These are phyloP conservation scores for Sugiyamaella qingdaonensis DNA, from an alignment of 805 yeast genomes.

Conservation along the genomic window DNA sequence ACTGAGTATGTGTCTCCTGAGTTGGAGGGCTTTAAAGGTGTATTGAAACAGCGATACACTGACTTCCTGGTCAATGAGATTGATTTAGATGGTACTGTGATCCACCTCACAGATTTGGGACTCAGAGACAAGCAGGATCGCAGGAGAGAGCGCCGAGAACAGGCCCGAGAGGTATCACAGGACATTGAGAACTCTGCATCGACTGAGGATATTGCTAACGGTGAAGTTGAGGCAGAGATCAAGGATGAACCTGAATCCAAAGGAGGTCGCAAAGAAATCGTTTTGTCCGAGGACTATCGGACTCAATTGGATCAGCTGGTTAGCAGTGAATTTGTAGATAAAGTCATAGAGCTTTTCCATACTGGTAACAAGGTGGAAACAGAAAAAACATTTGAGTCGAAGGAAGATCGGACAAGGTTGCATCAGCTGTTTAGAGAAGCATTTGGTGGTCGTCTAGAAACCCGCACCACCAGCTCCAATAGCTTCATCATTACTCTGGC, in stretches of 20 bases:
- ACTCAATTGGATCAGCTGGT: conserved; percentile 47
- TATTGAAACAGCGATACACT: conserved; percentile 81
- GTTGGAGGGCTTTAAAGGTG: conserved; percentile 66
- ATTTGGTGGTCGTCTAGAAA: conserved; percentile 70
- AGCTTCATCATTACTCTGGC: conserved; percentile 59
- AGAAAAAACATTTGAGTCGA: conserved; percentile 53
- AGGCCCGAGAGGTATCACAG: conserved; percentile 12
- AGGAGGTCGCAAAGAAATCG: conserved; percentile 24
- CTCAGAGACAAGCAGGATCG: conserved; percentile 32
- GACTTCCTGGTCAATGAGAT: conserved; percentile 95
- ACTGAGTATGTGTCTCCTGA: conserved; percentile 57
- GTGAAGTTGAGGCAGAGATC: neutral
- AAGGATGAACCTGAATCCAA: conserved; percentile 9
- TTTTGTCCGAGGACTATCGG: conserved; percentile 12
- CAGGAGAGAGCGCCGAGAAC: conserved; percentile 21
- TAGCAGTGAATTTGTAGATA: conserved; percentile 56
- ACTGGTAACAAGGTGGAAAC: conserved; percentile 60
- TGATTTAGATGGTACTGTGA: conserved; percentile 59
- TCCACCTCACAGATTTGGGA: conserved; percentile 76
- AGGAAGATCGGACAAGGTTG: conserved; percentile 67
- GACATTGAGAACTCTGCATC: neutral
- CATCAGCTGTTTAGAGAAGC: conserved; percentile 74
- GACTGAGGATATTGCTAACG: neutral
- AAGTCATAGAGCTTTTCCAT: conserved; percentile 50
- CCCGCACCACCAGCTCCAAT: conserved; percentile 67